phyloP scores from a whole-genome alignment of 352 stramenopile species.

The Pythium folliculosum region DNA sequence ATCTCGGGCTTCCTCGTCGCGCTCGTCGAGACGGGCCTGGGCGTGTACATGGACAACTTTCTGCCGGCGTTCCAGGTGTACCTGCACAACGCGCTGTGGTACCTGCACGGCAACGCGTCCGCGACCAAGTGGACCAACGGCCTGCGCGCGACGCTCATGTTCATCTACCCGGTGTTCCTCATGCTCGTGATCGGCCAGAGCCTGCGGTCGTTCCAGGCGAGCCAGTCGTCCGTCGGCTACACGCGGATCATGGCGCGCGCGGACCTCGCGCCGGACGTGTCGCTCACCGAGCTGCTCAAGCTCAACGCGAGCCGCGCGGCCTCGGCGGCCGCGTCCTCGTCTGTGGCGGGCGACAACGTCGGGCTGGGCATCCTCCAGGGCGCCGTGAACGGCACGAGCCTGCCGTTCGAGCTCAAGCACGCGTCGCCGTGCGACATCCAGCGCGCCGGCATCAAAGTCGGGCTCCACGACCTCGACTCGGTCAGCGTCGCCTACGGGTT shows the following conservation, averaged over 20 bases:
- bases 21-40: conserved; percentile 29
- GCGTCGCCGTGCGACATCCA: conserved; percentile 33
- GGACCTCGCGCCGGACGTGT: conserved; percentile 40
- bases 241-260: conserved; percentile 40
- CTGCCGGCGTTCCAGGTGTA: conserved; percentile 47
- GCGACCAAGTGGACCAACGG: conserved; percentile 8
- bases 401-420: conserved; percentile 39
- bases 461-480: conserved; percentile 41
- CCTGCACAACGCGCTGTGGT: conserved; percentile 38
- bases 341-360: not conserved
- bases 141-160: conserved; percentile 26
- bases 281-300: conserved; percentile 32
- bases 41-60: conserved; percentile 39
- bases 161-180: conserved; percentile 44
- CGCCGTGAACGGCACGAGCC: conserved; percentile 31
- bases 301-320: not conserved
- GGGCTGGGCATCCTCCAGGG: conserved; percentile 36
- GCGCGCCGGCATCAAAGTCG: conserved; percentile 28
- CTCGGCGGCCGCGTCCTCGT: no score
- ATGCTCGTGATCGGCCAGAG: conserved; percentile 48
- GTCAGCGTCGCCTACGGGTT: conserved; percentile 46
- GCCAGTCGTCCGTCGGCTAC: conserved; percentile 45
- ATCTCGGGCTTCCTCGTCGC: conserved; percentile 43
- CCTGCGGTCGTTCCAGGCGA: conserved; percentile 44
- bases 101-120: conserved; percentile 7